These are phyloP conservation scores for Pleurotus tuber-regium DNA, from an alignment of 768 basidiomycete genomes.

Conservation along the genomic window DNA sequence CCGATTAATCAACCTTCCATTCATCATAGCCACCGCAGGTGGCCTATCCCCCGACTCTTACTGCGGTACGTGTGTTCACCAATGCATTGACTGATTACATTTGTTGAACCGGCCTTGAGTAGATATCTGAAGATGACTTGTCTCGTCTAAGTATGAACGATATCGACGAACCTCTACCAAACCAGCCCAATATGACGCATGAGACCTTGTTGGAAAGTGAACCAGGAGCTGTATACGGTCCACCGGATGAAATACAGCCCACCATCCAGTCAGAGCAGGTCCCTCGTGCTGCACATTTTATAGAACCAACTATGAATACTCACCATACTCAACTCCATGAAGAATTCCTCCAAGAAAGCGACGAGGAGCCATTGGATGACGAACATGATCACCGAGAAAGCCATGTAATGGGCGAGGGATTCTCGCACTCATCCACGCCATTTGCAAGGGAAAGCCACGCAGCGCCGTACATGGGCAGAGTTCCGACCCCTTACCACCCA, in stretches of 20 bases:
- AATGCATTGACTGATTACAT: neutral
- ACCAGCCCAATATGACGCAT: neutral
- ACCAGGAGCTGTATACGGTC: neutral
- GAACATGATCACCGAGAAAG: neutral
- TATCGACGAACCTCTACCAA: neutral
- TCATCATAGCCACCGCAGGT: constrained; percentile 4
- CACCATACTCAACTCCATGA: constrained; percentile 7
- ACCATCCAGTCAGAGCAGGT: neutral
- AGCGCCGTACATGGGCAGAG: constrained; percentile 6
- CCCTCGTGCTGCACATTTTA: neutral
- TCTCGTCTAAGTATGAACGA: constrained; percentile 1
- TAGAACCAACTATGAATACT: neutral
- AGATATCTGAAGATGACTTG: constrained; percentile 9
- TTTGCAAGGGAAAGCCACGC: neutral
- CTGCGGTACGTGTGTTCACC: neutral
- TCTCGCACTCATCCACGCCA: neutral
- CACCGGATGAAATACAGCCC: neutral
- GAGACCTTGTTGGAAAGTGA: neutral
- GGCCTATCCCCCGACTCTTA: constrained; percentile 4
- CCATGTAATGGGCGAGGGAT: neutral
- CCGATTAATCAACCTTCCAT: too few relatives aligned
- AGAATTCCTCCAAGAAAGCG: constrained; percentile 1
- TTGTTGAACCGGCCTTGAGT: neutral
- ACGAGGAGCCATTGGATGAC: neutral
- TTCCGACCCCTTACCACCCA: constrained; percentile 2